Percentiles rank a stretch among this genome's conserved stretches.
phyloP scores from a whole-genome alignment of 257 asterid species.

The Nyctanthes arbortristis region DNA sequence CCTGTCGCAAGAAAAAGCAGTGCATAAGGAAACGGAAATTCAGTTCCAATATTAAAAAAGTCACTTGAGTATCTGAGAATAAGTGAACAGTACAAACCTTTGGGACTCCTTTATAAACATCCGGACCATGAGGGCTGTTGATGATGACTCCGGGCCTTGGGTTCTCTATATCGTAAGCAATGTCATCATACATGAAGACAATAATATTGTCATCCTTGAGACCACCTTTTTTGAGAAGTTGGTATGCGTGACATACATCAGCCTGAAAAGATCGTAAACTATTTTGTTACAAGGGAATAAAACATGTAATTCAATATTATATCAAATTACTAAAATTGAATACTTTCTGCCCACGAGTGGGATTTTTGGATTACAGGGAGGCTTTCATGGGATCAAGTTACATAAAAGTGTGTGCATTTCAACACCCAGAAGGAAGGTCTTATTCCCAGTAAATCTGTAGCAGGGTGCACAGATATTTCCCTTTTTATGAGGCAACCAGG shows the following conservation, averaged over 20 bases:
- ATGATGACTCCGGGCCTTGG: conserved; percentile 91
- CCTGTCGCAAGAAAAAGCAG: conserved; percentile 53
- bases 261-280: conserved; percentile 54
- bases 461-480: neutral
- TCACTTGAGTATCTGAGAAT: conserved; percentile 1
- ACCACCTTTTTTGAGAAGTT: conserved; percentile 80
- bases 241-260: conserved; percentile 97
- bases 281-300: conserved; percentile 21
- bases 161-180: conserved; percentile 71
- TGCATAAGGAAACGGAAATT: conserved; percentile 24
- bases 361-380: neutral
- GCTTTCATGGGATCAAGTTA: neutral
- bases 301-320: neutral
- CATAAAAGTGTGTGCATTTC: neutral
- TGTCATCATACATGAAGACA: conserved; percentile 92
- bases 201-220: conserved; percentile 88
- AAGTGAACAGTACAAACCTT: conserved; percentile 53
- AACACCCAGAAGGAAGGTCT: neutral
- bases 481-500: neutral
- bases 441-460: neutral
- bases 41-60: conserved; percentile 13
- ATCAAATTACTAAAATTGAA: neutral
- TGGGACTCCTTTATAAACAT: conserved; percentile 93
- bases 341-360: neutral
- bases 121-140: conserved; percentile 79